Evolutionary conservation across 352 stramenopile genomes (phyloP).

Genomic region (Pythium rishiriense): DNA sequence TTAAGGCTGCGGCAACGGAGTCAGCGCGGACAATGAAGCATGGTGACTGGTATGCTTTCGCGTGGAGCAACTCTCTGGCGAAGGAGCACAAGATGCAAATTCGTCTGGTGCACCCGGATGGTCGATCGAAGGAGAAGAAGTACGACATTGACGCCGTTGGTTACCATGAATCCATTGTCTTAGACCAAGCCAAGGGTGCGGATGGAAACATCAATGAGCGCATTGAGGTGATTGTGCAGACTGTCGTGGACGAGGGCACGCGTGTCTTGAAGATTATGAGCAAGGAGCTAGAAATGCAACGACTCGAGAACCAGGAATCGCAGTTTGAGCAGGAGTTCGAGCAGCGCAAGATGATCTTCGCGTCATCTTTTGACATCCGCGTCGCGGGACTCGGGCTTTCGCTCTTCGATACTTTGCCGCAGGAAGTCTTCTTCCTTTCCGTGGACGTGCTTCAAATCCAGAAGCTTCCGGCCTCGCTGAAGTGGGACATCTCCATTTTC

Average conservation of each 20-base stretch:
- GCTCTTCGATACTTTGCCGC: slow-evolving; percentile 71
- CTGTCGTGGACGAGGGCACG: slow-evolving; percentile 77
- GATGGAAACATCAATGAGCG: slow-evolving; percentile 39
- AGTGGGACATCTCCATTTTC: slow-evolving; percentile 78
- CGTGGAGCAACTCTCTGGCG: slow-evolving; percentile 83
- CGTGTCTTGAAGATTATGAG: slow-evolving; percentile 81
- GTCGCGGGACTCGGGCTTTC: slow-evolving; percentile 78
- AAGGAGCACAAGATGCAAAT: slow-evolving; percentile 84
- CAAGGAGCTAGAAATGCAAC: slow-evolving; percentile 75
- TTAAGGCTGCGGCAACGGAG: slow-evolving; percentile 59
- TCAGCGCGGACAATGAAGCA: slow-evolving; percentile 51
- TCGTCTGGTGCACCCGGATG: slow-evolving; percentile 52
- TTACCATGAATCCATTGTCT: slow-evolving; percentile 65
- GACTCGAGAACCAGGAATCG: slow-evolving; percentile 63
- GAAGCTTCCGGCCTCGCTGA: slow-evolving; percentile 65
- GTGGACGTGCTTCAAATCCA: slow-evolving; percentile 76
- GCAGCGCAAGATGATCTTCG: slow-evolving; percentile 77
- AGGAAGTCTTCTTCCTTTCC: slow-evolving; percentile 85
- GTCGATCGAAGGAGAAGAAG: slow-evolving; percentile 63
- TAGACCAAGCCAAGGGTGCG: slow-evolving; percentile 50
- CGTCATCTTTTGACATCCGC: slow-evolving; percentile 79
- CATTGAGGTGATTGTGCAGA: slow-evolving; percentile 73
- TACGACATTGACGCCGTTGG: slow-evolving; percentile 86
- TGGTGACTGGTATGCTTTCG: slow-evolving; percentile 78
- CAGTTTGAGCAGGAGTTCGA: slow-evolving; percentile 72